Percentiles rank a stretch among this genome's conserved stretches.
Conservation (phyloP, 192 early-diverging fungal species). For the Neocallimastix lanati region DNA sequence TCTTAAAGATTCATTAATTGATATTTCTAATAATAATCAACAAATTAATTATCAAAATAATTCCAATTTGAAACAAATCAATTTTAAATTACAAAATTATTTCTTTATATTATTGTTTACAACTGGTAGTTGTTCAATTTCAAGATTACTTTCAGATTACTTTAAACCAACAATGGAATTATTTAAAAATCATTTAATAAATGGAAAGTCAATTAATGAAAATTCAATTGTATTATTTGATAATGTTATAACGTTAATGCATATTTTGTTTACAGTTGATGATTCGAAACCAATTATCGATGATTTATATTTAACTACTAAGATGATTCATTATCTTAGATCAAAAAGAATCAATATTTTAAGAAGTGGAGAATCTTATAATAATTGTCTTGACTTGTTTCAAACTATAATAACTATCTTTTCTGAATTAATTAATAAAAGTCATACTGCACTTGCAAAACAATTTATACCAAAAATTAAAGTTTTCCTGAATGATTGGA, state of each 20-base stretch:
- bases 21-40: not conserved
- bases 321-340: not conserved
- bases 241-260: not conserved
- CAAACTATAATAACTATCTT: not conserved
- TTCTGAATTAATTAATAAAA: not conserved
- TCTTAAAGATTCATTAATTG: not conserved
- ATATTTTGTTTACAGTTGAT: not conserved
- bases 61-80: not conserved
- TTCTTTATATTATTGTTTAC: not conserved
- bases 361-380: not conserved
- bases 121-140: not conserved
- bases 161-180: not conserved
- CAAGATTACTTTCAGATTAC: not conserved
- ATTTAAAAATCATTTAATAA: not conserved
- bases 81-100: not conserved
- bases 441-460: not conserved
- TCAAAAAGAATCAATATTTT: not conserved
- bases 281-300: not conserved
- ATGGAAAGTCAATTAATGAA: not conserved
- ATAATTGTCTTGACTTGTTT: not conserved
- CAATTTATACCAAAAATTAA: not conserved
- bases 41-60: not conserved
- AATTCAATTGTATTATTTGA: not conserved
- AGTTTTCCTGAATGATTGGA: not conserved
- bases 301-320: not conserved